These are phyloP conservation scores for Hypsizygus marmoreus DNA, from an alignment of 768 basidiomycete species.

Conservation along the genomic window DNA sequence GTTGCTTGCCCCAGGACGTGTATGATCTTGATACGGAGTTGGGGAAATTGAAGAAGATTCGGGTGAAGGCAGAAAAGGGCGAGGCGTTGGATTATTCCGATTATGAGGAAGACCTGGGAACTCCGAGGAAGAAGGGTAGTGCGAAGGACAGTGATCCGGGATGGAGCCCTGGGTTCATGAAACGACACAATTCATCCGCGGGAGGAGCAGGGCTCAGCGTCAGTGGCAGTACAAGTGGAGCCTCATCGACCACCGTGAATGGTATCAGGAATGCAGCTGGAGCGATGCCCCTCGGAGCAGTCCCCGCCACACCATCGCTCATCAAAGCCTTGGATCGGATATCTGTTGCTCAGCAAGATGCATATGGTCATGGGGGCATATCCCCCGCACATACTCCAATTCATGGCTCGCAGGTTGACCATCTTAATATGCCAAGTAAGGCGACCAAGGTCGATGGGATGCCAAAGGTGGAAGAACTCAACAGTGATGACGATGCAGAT, in stretches of 20 bases:
- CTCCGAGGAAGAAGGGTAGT: constrained; percentile 13
- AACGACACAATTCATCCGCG: constrained; percentile 33
- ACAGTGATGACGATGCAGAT: constrained; percentile 12
- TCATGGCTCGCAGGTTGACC: constrained; percentile 3
- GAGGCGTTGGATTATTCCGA: constrained; percentile 45
- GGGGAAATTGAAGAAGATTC: constrained; percentile 13
- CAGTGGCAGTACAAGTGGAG: constrained; percentile 7
- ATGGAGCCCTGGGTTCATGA: constrained; percentile 56
- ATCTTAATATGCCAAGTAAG: not conserved
- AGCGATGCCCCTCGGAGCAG: constrained; percentile 29
- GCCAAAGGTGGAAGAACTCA: constrained; percentile 12
- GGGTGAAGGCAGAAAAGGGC: constrained; percentile 2
- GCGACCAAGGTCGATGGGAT: constrained; percentile 11
- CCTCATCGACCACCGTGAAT: constrained; percentile 1
- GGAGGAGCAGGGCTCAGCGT: not conserved
- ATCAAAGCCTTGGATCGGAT: constrained; percentile 65
- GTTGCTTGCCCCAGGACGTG: not conserved
- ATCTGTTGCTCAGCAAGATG: constrained; percentile 53
- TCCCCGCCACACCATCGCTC: constrained; percentile 66
- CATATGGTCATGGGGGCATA: constrained; percentile 31
- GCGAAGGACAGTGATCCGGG: constrained; percentile 16
- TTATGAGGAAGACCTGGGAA: constrained; percentile 46
- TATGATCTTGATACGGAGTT: constrained; percentile 5
- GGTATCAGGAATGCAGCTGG: not conserved
- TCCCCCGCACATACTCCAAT: not conserved